Percentiles rank a stretch among this genome's conserved stretches.
Conservation (phyloP, 1,284 basidiomycete genomes). For the Rhodotorula sp. region DNA sequence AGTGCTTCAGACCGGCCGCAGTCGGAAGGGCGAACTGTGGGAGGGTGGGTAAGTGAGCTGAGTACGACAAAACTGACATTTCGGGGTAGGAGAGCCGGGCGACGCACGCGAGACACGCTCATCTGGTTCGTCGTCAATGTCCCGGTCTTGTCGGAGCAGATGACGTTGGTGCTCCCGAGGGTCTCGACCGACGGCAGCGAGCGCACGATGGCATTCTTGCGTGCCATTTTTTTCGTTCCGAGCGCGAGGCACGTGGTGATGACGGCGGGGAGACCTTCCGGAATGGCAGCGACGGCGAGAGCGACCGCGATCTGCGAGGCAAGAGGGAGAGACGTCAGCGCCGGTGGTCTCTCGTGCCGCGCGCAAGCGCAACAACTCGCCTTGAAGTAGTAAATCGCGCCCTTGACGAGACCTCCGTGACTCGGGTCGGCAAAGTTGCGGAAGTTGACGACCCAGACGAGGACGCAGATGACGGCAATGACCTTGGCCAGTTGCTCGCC, state of each 20-base stretch:
- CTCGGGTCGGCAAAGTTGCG: constrained; percentile 89
- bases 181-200: constrained; percentile 96
- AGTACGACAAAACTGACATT: fast-evolving
- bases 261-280: constrained; percentile 90
- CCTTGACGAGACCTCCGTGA: constrained; percentile 82
- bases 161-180: constrained; percentile 90
- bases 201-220: constrained; percentile 92
- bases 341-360: no score
- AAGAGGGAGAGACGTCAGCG: neutral
- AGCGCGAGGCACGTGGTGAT: constrained; percentile 95
- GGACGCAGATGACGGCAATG: constrained; percentile 88
- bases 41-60: neutral
- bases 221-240: constrained; percentile 96
- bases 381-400: constrained; percentile 95
- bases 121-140: constrained; percentile 95
- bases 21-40: constrained; percentile 71
- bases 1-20: constrained; percentile 62
- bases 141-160: constrained; percentile 96
- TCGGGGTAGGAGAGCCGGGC: neutral
- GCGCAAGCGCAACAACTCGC: neutral
- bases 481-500: constrained; percentile 94
- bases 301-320: constrained; percentile 76
- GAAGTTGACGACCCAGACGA: constrained; percentile 94
- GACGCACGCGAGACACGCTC: constrained; percentile 76
- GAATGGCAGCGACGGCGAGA: constrained; percentile 91